Evolutionary conservation across 1,284 basidiomycete species (phyloP), one percentile per base, ranked within the genome.

Genomic region (Irpex sp.): DNA sequence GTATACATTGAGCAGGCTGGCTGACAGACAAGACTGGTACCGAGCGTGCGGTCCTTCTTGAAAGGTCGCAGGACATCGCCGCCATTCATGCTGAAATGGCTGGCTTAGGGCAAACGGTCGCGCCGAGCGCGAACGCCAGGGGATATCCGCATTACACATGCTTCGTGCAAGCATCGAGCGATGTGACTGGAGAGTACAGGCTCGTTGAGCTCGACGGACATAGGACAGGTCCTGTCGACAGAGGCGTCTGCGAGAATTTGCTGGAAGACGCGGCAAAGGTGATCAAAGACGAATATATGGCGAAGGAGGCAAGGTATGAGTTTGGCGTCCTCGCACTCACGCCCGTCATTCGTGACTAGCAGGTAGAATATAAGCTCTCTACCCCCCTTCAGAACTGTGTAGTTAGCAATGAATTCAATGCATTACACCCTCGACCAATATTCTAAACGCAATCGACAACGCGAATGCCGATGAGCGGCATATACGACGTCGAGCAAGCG

Each of bases 131-230:
- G 5, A 71, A 83, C 67, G 76, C 86, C 19, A 79, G 92, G 58
- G 91, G 89, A 1, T 82, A 93, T 68, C 80, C 92, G n/a, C 94
- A 96, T 75, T 96, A 94, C 69, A 90, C 91, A 3, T 88, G 89
- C 68, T 97, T 96, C 70, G 84, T 96, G 49, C 81, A 83, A 66
- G 90, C 88, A 0, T 85, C 86, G 1, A 51, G 49, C 49, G 76
- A 75, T 46, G 72, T 76, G 1, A 74, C 77, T 3, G 60, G 60
- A 2, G 59, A 62, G 6, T 61, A 39, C 9, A 64, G 89, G 39
- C 75, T 96, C 4, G 77, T 95, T 56, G 94, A 96, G 75, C 79
- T 97, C 49, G 94, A 96, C 74, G 94, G 94, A 1, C 74, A 84
- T 57, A 77, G 94, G 49, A 76, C 73, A 4, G 91, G 90, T 1